These are phyloP conservation scores for Eutrema heterophyllum DNA, from an alignment of 345 rosid genomes.

Conservation along the genomic window DNA sequence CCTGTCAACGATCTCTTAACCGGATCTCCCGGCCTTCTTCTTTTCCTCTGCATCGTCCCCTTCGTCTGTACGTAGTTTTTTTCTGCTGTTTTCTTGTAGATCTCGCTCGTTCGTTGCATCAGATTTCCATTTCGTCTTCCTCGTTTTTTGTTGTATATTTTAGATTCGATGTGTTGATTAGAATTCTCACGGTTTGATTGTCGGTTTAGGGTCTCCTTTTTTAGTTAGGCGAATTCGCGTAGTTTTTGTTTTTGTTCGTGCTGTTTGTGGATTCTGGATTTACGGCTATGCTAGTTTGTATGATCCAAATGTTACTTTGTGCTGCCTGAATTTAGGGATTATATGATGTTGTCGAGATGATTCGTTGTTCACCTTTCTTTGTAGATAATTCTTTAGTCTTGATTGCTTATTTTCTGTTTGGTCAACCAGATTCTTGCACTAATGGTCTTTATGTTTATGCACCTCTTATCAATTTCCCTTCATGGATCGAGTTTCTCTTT, in stretches of 20 bases:
- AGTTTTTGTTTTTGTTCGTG: too few relatives aligned
- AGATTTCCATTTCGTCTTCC: background rate
- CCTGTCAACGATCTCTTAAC: slow-evolving; percentile 64
- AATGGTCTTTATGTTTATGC: background rate
- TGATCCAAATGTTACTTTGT: background rate
- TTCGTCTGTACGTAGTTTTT: slow-evolving; percentile 51
- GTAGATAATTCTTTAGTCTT: background rate
- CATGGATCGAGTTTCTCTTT: background rate
- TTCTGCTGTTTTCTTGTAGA: background rate
- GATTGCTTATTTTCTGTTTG: background rate
- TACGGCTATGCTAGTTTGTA: background rate
- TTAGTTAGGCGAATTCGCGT: background rate
- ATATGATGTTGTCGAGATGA: background rate
- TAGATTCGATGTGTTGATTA: background rate
- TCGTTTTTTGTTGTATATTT: background rate
- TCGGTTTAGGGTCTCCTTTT: background rate
- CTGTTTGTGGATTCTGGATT: background rate
- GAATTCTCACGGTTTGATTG: background rate
- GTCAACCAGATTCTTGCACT: background rate
- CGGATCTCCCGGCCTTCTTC: slow-evolving; percentile 66
- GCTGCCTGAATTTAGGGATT: background rate
- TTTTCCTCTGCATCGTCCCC: slow-evolving; percentile 69
- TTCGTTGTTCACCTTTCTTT: background rate
- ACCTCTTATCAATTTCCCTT: background rate
- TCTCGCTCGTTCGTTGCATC: background rate